Evolutionary conservation across 1,284 basidiomycete genomes (phyloP), one percentile per base, ranked within the genome.

Genomic region (Boletellus sp.): DNA sequence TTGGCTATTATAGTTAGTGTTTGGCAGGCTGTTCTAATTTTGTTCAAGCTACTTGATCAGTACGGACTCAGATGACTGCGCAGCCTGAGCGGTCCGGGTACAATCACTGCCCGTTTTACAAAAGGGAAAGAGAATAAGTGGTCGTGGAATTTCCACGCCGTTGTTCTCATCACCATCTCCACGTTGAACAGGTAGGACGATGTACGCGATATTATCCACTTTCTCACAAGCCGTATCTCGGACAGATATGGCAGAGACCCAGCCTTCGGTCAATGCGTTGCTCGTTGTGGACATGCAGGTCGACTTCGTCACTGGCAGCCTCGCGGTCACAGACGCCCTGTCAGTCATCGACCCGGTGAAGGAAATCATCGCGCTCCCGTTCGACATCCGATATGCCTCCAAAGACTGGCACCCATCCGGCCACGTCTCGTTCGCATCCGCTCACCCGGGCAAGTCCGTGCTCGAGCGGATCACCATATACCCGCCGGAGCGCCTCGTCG

Each of bases 361-460:
- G 41, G 33, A 56, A 17, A 60, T 76, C 30, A 67, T 77, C 36
- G 39, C 59, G 2, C 60, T 73, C 8, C 68, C 71, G 3, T 79
- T 79, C 54, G 60, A 61, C 33, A 53, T 59, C 22, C 69, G 65
- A 36, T 66, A 77, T 27, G 75, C 69, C 1, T 74, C 77, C 0
- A 71, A 73, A 45, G 77, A 79, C 53, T 76, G 64, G 52, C 77
- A 79, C 43, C 78, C 77, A 4, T 45, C 43, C 1, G 59, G 72
- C 37, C 77, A 79, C 50, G 55, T 77, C 43, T 79, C 77, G 0
- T 79, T 79, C 49, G 77, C 77, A 9, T 52, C 58, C 7, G 67
- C 69, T 1, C 78, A 79, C 47, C 36, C 56, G 0, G 56, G 61
- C 5, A 69, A 66, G 41, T 50, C 57, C 2, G 38, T 55, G 10